phyloP scores from a whole-genome alignment of 1,284 basidiomycete species.

The Ceratobasidium sp. region DNA sequence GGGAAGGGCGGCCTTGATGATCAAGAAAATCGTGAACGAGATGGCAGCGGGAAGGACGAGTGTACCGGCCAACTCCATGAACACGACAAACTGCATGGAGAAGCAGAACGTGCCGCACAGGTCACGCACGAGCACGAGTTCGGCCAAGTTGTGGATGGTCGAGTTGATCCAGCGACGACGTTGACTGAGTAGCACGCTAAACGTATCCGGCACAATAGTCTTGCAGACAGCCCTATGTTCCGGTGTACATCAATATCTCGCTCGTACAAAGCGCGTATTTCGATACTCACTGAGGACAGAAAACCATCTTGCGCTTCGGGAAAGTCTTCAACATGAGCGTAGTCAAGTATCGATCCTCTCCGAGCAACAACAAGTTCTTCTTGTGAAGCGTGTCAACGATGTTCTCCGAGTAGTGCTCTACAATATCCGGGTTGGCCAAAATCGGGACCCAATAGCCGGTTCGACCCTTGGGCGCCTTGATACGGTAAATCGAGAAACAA shows the following conservation, averaged over 20 bases:
- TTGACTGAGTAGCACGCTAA: conserved; percentile 92
- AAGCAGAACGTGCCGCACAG: conserved; percentile 96
- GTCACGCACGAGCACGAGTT: conserved; percentile 92
- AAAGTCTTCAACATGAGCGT: conserved; percentile 97
- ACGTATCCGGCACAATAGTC: conserved; percentile 96
- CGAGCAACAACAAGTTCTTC: conserved; percentile 96
- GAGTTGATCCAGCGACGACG: conserved; percentile 99
- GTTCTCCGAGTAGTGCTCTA: conserved; percentile 97
- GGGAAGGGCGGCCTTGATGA: conserved; percentile 85
- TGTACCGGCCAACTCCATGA: conserved; percentile 97
- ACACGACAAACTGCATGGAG: conserved; percentile 97
- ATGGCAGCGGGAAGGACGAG: conserved; percentile 97
- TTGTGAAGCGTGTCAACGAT: conserved; percentile 98
- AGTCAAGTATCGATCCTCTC: conserved; percentile 98
- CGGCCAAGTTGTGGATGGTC: conserved; percentile 96
- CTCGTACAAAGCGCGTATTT: background rate
- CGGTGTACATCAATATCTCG: background rate
- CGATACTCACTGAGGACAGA: conserved; percentile 77
- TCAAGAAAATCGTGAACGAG: conserved; percentile 92
- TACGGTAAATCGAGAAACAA: conserved; percentile 99
- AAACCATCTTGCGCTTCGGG: conserved; percentile 98
- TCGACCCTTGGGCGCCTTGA: conserved; percentile 95
- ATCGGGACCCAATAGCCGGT: conserved; percentile 98
- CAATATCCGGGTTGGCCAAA: conserved; percentile 95
- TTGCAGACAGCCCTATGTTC: conserved; percentile 81